Evolutionary conservation across 495 filamentous ascomycete species (phyloP).

Genomic region (Penicillium pancosmium): DNA sequence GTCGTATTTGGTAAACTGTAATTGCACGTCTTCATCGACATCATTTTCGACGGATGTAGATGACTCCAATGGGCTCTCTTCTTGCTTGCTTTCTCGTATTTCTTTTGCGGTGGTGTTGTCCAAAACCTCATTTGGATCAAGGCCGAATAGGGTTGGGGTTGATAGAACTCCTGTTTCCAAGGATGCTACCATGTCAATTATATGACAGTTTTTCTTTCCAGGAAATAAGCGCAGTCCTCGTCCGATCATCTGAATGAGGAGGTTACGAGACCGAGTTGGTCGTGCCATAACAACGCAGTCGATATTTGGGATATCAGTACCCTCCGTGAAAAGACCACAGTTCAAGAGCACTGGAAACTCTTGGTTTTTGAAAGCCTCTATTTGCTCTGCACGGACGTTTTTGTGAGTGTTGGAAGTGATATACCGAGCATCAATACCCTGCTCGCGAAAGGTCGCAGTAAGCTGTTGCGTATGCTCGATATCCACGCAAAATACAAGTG

Average conservation of each 20-base stretch:
- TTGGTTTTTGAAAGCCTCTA: constrained; percentile 73
- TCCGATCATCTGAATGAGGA: constrained; percentile 97
- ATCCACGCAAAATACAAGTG: constrained; percentile 91
- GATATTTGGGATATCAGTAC: constrained; percentile 95
- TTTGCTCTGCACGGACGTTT: constrained; percentile 60
- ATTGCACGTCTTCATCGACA: constrained; percentile 30
- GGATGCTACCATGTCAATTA: constrained; percentile 94
- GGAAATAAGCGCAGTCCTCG: constrained; percentile 82
- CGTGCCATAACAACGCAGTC: constrained; percentile 90
- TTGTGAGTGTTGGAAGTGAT: constrained; percentile 79
- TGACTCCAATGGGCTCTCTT: constrained; percentile 3
- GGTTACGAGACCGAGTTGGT: constrained; percentile 85
- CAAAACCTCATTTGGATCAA: constrained; percentile 83
- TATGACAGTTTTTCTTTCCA: constrained; percentile 85
- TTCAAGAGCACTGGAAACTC: constrained; percentile 90
- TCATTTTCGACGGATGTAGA: constrained; percentile 1
- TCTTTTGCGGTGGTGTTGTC: constrained; percentile 58
- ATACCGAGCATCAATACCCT: constrained; percentile 80
- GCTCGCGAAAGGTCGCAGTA: constrained; percentile 71
- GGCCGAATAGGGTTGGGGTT: constrained; percentile 88
- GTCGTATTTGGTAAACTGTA: constrained; percentile 82
- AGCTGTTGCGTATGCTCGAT: constrained; percentile 74
- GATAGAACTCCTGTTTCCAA: constrained; percentile 81
- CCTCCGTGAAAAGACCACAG: constrained; percentile 95
- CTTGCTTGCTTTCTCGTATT: constrained; percentile 48